Base-by-base conservation (phyloP, 2,329 filamentous ascomycete genomes). In the Fusarium goolgardi region DNA sequence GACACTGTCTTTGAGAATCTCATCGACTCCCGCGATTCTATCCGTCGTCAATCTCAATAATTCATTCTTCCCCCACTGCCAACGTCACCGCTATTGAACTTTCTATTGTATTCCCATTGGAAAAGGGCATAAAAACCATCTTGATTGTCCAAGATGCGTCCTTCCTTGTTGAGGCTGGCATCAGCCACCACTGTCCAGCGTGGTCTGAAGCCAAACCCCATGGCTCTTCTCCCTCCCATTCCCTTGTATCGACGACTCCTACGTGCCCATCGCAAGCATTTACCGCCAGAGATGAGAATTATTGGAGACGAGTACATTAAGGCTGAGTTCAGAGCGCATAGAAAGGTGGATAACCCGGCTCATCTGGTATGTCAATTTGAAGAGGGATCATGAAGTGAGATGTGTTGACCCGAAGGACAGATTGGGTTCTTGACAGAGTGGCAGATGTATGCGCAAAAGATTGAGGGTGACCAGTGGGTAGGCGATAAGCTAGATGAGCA, bases 381-480 rank as follows among this genome's bases (percentile, higher is more conserved):
- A 41, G 21, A 31, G 25, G 45, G 37, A 10, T 20, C 10, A 21
- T n/a, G 13, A 54, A 10, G 9, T 27, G 12, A 6, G 12, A 52
- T 8, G 13, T 44, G 50, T 60, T 74, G 60, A 73, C 50, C 15
- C 16, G 7, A 16, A 2, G 23, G 18, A 27, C 70, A 97, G 93
- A 93, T 98, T 73, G 96, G 95, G 3, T 99, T 99, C 78, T 84
- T 99, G 71, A 95, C 92, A 0, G 94, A 98, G 79, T 99, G 95
- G 95, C 96, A 99, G 79, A 82, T 93, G 53, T 99, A 98, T 76
- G 94, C 94, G 3, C 95, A 99, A 77, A 90, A 93, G 76, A 82
- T 99, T 18, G 95, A 98, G 76, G 95, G 94, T 0, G 91, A 97
- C 54, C 79, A 85, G 0, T 98, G 96, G 96, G 84, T 86, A 62